These are phyloP conservation scores for Claviceps monticola DNA, from an alignment of 2,329 filamentous ascomycete genomes.

Conservation along the genomic window DNA sequence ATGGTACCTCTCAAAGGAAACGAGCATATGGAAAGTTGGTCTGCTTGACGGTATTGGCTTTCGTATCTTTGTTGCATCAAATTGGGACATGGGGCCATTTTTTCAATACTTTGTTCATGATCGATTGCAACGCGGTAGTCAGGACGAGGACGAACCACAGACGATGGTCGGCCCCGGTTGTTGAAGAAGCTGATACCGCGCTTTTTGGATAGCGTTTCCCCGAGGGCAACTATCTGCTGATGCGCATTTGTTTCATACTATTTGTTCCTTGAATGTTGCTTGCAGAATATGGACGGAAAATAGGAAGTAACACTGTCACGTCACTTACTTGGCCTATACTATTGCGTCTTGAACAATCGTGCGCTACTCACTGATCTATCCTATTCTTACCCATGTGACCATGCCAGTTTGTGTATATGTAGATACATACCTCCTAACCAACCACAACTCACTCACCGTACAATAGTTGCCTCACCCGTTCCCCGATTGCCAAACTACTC, in stretches of 20 bases:
- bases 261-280: neutral
- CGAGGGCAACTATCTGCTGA: neutral
- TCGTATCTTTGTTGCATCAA: no score
- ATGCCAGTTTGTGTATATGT: neutral
- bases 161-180: neutral
- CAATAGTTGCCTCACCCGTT: conserved; percentile 48
- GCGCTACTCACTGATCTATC: neutral
- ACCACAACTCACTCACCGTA: conserved; percentile 18
- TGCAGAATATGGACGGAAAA: neutral
- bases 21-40: neutral
- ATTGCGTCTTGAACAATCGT: neutral
- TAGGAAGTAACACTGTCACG: neutral
- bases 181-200: neutral
- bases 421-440: neutral
- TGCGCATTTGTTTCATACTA: neutral
- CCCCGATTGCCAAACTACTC: conserved; percentile 71
- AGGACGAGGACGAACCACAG: neutral
- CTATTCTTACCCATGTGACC: neutral
- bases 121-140: neutral
- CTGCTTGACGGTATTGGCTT: neutral
- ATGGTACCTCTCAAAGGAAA: neutral
- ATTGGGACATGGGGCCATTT: neutral
- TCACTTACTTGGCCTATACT: neutral
- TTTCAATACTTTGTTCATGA: conserved; percentile 4
- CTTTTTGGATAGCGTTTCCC: neutral